Evolutionary conservation across 805 yeast species (phyloP).

Genomic region (Geotrichum ghanense): DNA sequence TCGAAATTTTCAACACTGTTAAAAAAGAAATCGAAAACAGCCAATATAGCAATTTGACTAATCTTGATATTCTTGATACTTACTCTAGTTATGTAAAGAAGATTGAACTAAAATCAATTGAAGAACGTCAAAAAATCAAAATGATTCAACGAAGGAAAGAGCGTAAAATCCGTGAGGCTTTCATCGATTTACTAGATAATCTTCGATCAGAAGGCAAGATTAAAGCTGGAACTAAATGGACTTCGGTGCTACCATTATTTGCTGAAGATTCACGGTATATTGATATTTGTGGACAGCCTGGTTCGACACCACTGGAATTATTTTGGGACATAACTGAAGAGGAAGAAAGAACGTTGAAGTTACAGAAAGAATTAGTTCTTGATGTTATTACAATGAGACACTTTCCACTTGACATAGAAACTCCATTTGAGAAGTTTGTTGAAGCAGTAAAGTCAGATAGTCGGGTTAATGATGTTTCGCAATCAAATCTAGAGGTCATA

Average conservation of each 20-base stretch:
- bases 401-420: constrained; percentile 16
- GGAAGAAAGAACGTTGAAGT: constrained; percentile 41
- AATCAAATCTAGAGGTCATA: constrained; percentile 2
- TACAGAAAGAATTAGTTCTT: constrained; percentile 48
- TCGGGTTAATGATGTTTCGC: constrained; percentile 9
- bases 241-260: constrained; percentile 38
- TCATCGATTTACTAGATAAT: constrained; percentile 35
- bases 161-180: constrained; percentile 53
- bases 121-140: constrained; percentile 19
- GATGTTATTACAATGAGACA: constrained; percentile 34
- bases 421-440: constrained; percentile 15
- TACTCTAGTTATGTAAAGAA: constrained; percentile 32
- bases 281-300: constrained; percentile 58
- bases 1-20: constrained; percentile 14
- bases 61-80: constrained; percentile 47
- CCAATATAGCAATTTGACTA: constrained; percentile 29
- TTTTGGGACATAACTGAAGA: constrained; percentile 67
- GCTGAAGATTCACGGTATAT: constrained; percentile 47
- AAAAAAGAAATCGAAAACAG: constrained; percentile 21
- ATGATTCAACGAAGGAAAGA: constrained; percentile 42
- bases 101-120: constrained; percentile 22
- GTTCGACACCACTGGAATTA: constrained; percentile 66
- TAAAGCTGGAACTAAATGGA: constrained; percentile 47
- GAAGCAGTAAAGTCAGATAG: constrained; percentile 15
- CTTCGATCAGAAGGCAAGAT: constrained; percentile 27